Evolutionary conservation across 805 yeast genomes (phyloP).

Genomic region (Saturnispora galanensis): DNA sequence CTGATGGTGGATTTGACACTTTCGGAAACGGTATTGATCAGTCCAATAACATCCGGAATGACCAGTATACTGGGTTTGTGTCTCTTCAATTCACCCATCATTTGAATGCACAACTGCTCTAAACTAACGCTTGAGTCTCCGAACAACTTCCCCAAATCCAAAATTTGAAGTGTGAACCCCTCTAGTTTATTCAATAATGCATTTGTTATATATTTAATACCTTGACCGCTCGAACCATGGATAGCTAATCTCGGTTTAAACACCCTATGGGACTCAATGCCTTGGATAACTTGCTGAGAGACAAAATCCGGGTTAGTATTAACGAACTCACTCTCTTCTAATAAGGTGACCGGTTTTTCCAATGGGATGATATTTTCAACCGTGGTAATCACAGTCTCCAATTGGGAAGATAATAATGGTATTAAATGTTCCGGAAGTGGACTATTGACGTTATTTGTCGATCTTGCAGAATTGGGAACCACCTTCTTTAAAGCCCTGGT

Average conservation of each 20-base stretch:
- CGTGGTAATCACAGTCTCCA: slow-evolving; percentile 35
- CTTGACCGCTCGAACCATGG: slow-evolving; percentile 68
- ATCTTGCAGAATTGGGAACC: slow-evolving; percentile 86
- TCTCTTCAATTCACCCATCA: slow-evolving; percentile 77
- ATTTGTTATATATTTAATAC: slow-evolving; percentile 76
- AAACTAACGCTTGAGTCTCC: slow-evolving; percentile 74
- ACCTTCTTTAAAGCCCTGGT: slow-evolving; percentile 77
- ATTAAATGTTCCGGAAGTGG: slow-evolving; percentile 69
- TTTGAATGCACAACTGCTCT: slow-evolving; percentile 75
- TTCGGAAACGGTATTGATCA: slow-evolving; percentile 59
- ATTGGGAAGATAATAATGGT: slow-evolving; percentile 50
- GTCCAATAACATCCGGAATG: slow-evolving; percentile 73
- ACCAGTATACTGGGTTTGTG: slow-evolving; percentile 81
- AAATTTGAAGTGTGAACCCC: slow-evolving; percentile 79
- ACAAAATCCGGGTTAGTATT: slow-evolving; percentile 53
- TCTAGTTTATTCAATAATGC: slow-evolving; percentile 78
- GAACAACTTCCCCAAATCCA: slow-evolving; percentile 69
- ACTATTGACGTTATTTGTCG: slow-evolving; percentile 55
- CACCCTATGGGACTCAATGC: slow-evolving; percentile 39
- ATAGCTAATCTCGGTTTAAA: slow-evolving; percentile 76
- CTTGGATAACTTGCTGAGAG: slow-evolving; percentile 50
- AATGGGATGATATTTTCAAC: slow-evolving; percentile 56
- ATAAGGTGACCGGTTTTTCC: slow-evolving; percentile 39
- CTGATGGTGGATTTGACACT: slow-evolving; percentile 64
- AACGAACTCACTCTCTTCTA: slow-evolving; percentile 62